Conservation (phyloP, 2,329 filamentous ascomycete genomes). For the Fusarium armeniacum region DNA sequence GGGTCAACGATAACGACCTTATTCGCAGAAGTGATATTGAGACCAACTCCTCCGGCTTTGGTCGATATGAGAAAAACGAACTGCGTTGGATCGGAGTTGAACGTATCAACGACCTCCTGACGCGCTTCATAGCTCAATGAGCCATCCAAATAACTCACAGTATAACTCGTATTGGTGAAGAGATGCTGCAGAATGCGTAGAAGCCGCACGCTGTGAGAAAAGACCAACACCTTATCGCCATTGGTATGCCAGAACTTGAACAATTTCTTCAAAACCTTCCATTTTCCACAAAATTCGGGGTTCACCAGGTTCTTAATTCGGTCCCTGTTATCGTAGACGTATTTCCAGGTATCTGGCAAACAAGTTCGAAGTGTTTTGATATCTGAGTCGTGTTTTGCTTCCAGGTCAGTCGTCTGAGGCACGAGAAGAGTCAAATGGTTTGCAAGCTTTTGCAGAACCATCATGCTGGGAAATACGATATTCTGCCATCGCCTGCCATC, state of each 20-base stretch:
- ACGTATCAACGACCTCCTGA: conserved; percentile 85
- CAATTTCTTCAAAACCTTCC: conserved; percentile 89
- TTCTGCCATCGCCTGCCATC: conserved; percentile 78
- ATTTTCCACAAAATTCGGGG: conserved; percentile 95
- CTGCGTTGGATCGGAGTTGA: conserved; percentile 87
- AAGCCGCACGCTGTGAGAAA: conserved; percentile 90
- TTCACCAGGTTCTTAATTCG: conserved; percentile 86
- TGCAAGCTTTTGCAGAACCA: conserved; percentile 85
- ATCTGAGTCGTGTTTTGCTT: conserved; percentile 83
- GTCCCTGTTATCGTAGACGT: conserved; percentile 80
- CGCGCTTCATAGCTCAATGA: conserved; percentile 86
- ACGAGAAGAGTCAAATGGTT: conserved; percentile 94
- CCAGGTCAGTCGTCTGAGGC: conserved; percentile 72
- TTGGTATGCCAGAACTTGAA: conserved; percentile 90
- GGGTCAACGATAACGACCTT: conserved; percentile 98
- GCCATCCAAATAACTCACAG: conserved; percentile 91
- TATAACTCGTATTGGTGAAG: conserved; percentile 90
- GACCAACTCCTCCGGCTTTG: conserved; percentile 89
- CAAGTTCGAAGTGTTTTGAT: conserved; percentile 80
- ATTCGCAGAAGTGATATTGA: conserved; percentile 98
- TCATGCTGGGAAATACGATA: conserved; percentile 87
- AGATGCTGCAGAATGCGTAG: conserved; percentile 87
- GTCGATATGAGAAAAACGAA: conserved; percentile 98
- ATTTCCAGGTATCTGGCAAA: conserved; percentile 80
- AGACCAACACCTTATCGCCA: conserved; percentile 94